A percentile compares a stretch with the other conserved stretches of the same genome.
These are phyloP conservation scores for Coix lacrymajobi DNA, from an alignment of 176 grass and related monocot genomes.

Conservation along the genomic window DNA sequence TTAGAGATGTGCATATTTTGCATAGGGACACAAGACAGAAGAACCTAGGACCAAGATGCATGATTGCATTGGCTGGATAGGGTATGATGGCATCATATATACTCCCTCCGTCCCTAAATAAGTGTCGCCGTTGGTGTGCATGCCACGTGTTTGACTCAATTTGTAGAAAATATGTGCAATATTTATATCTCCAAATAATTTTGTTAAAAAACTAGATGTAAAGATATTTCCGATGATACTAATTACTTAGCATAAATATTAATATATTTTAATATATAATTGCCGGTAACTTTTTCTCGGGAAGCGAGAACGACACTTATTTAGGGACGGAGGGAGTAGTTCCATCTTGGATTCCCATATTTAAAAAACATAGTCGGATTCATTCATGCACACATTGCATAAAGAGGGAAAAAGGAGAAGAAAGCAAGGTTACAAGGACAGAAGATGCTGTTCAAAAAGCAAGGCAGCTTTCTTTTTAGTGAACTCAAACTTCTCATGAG, in stretches of 20 bases:
- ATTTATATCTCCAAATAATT: too few species aligned
- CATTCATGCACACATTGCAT: slow-evolving; percentile 8
- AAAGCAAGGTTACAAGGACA: not conserved
- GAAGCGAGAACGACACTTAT: too few species aligned
- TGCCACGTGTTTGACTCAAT: too few species aligned
- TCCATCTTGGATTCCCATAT: slow-evolving; percentile 38
- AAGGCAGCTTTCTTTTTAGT: not conserved
- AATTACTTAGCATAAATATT: too few species aligned
- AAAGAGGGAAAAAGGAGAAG: not conserved
- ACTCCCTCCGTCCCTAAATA: too few species aligned
- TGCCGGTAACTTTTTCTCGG: too few species aligned
- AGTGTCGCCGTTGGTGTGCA: too few species aligned
- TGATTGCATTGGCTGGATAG: slow-evolving; percentile 30
- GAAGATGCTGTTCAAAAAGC: not conserved
- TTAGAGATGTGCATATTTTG: not conserved
- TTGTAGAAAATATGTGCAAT: too few species aligned
- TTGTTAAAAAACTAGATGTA: too few species aligned
- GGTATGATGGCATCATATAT: not conserved
- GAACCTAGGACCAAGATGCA: slow-evolving; percentile 32
- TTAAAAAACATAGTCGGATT: slow-evolving; percentile 14
- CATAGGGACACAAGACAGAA: slow-evolving; percentile 23
- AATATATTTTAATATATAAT: too few species aligned
- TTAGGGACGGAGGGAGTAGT: too few species aligned
- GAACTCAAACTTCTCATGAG: not conserved
- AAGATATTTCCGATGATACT: too few species aligned